Evolutionary conservation across 2,329 filamentous ascomycete genomes (phyloP).

Genomic region (Gaeumannomyces sp.): DNA sequence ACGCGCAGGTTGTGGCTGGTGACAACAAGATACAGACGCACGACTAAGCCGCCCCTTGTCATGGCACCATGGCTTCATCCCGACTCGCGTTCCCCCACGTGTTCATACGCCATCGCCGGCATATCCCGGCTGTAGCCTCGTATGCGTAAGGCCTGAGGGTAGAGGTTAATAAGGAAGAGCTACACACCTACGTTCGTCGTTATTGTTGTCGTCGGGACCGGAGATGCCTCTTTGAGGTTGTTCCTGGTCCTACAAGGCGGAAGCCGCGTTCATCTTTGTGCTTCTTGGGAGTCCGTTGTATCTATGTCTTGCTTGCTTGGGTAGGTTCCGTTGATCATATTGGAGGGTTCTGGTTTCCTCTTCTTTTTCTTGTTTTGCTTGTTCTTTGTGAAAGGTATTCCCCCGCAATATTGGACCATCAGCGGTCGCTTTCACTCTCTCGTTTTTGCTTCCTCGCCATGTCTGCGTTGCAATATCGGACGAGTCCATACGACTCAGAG

Average conservation of each 20-base stretch:
- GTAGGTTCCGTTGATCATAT: not conserved
- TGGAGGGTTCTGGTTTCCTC: not conserved
- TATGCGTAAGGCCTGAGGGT: not conserved
- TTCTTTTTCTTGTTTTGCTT: not conserved
- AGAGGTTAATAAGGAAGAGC: not conserved
- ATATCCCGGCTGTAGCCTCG: not conserved
- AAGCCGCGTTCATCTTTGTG: not conserved
- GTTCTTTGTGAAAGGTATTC: not conserved
- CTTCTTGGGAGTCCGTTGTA: not conserved
- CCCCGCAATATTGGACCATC: not conserved
- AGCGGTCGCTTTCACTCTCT: not conserved
- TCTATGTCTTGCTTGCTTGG: not conserved
- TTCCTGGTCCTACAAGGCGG: no score
- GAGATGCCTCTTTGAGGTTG: not conserved
- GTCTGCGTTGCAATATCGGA: not conserved
- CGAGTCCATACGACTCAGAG: no score
- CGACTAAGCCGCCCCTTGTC: slow-evolving; percentile 33
- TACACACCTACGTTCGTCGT: not conserved
- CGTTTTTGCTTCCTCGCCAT: not conserved
- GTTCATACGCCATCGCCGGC: not conserved
- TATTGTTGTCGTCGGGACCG: not conserved
- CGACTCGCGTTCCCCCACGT: not conserved
- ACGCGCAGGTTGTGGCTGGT: slow-evolving; percentile 81
- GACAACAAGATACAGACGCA: slow-evolving; percentile 83
- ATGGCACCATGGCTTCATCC: not conserved